Conservation (phyloP, 2,329 filamentous ascomycete genomes). For the Karstenula rhodostoma region DNA sequence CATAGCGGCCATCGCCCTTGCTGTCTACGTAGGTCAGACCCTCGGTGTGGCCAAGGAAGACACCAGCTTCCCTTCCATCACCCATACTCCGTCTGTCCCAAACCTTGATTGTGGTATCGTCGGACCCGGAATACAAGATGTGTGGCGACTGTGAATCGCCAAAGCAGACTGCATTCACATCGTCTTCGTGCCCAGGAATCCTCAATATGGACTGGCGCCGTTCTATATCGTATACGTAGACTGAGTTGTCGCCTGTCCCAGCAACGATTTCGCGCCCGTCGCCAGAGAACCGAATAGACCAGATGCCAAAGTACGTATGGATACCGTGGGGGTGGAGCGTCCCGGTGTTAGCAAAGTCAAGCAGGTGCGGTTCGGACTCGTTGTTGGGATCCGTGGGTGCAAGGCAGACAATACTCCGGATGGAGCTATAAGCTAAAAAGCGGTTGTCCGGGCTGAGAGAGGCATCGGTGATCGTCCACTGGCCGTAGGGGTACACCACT, state of each 20-base stretch:
- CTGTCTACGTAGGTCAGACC: conserved; percentile 74
- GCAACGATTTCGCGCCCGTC: conserved; percentile 91
- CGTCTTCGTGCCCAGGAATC: conserved; percentile 80
- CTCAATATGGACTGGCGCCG: conserved; percentile 76
- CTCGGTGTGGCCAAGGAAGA: conserved; percentile 71
- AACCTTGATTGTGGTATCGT: conserved; percentile 92
- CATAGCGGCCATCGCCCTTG: conserved; percentile 88
- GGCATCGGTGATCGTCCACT: conserved; percentile 97
- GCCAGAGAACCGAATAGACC: conserved; percentile 90
- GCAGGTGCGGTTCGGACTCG: conserved; percentile 76
- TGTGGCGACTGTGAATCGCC: conserved; percentile 89
- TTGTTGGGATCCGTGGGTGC: conserved; percentile 87
- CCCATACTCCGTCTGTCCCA: conserved; percentile 85
- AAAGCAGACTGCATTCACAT: conserved; percentile 97
- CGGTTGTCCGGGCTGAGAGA: conserved; percentile 90
- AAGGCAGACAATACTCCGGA: conserved; percentile 82
- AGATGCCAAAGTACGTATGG: conserved; percentile 65
- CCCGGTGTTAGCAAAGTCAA: conserved; percentile 72
- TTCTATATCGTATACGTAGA: conserved; percentile 94
- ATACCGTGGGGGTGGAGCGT: conserved; percentile 47
- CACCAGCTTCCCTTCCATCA: conserved; percentile 68
- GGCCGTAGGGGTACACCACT: conserved; percentile 81
- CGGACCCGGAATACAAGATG: conserved; percentile 93
- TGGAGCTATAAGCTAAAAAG: conserved; percentile 90
- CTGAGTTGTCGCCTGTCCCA: conserved; percentile 78